A percentile compares a stretch with the other conserved stretches of the same genome.
Evolutionary conservation across 108 stramenopile genomes (phyloP).

Genomic region (Chaetoceros muelleri): DNA sequence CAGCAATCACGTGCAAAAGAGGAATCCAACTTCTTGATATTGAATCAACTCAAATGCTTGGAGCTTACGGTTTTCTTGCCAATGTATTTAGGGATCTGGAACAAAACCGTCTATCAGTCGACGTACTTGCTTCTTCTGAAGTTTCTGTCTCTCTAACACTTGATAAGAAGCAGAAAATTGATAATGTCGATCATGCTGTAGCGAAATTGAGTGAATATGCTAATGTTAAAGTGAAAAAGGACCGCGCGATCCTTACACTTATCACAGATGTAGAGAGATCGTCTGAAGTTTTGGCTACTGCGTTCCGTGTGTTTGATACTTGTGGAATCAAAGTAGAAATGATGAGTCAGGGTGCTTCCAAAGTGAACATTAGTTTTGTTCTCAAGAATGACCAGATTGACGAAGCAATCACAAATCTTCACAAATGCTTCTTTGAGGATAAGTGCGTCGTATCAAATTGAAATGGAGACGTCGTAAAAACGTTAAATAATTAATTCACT

Average conservation of each 20-base stretch:
- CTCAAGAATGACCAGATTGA: conserved; percentile 65
- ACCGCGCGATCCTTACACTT: conserved; percentile 80
- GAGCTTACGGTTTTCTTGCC: conserved; percentile 90
- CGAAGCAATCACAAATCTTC: conserved; percentile 57
- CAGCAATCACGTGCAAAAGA: conserved; percentile 94
- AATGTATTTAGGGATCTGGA: conserved; percentile 90
- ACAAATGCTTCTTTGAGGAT: conserved; percentile 83
- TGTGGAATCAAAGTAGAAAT: conserved; percentile 81
- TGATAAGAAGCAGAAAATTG: conserved; percentile 76
- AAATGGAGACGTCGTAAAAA: too few relatives aligned
- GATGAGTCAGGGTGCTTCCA: conserved; percentile 90
- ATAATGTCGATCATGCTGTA: conserved; percentile 32
- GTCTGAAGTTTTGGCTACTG: conserved; percentile 87
- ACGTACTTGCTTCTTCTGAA: conserved; percentile 95
- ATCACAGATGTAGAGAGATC: conserved; percentile 85
- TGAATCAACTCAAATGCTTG: conserved; percentile 89
- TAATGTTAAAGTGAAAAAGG: conserved; percentile 48
- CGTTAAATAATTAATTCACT: too few relatives aligned
- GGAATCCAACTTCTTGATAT: conserved; percentile 88
- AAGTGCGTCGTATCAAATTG: conserved; percentile 41
- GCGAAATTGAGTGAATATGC: conserved; percentile 49
- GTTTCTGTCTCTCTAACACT: conserved; percentile 95
- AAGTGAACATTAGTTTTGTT: conserved; percentile 93
- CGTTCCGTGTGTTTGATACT: conserved; percentile 76
- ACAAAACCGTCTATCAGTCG: conserved; percentile 94